Evolutionary conservation across 768 basidiomycete genomes (phyloP).

Genomic region (Boletus pseudo-olivaceus): DNA sequence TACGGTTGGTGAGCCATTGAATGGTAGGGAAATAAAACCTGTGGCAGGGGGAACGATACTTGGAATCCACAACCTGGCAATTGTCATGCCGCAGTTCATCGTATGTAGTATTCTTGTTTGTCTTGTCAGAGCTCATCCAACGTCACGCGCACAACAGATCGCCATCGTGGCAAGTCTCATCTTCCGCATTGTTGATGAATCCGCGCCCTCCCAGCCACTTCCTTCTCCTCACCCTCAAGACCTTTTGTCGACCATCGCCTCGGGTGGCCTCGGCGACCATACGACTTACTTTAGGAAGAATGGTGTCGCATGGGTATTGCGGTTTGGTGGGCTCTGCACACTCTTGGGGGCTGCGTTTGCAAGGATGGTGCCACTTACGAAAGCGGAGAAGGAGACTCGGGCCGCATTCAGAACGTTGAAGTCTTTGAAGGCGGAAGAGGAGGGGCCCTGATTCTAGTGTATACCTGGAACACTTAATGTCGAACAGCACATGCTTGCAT

Average conservation of each 20-base stretch:
- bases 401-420: constrained; percentile 78
- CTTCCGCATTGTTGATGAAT: constrained; percentile 75
- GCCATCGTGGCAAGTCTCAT: constrained; percentile 84
- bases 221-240: constrained; percentile 33
- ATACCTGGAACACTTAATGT: neutral
- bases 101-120: constrained; percentile 44
- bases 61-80: constrained; percentile 93
- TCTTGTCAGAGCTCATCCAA: neutral
- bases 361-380: constrained; percentile 82
- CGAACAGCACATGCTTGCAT: constrained; percentile 15
- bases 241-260: constrained; percentile 15
- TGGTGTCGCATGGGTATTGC: constrained; percentile 91
- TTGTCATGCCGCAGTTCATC: constrained; percentile 92
- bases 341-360: constrained; percentile 75
- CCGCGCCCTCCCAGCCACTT: constrained; percentile 2
- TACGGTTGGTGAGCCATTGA: constrained; percentile 28
- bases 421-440: constrained; percentile 60
- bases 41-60: constrained; percentile 87
- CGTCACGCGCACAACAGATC: constrained; percentile 46
- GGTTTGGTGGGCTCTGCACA: constrained; percentile 87
- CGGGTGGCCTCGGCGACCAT: constrained; percentile 37
- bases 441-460: constrained; percentile 37
- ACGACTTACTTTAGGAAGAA: constrained; percentile 74
- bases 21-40: constrained; percentile 36
- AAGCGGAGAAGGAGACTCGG: constrained; percentile 87